phyloP scores from a whole-genome alignment of 768 basidiomycete genomes.

The Phylloporus sp. region DNA sequence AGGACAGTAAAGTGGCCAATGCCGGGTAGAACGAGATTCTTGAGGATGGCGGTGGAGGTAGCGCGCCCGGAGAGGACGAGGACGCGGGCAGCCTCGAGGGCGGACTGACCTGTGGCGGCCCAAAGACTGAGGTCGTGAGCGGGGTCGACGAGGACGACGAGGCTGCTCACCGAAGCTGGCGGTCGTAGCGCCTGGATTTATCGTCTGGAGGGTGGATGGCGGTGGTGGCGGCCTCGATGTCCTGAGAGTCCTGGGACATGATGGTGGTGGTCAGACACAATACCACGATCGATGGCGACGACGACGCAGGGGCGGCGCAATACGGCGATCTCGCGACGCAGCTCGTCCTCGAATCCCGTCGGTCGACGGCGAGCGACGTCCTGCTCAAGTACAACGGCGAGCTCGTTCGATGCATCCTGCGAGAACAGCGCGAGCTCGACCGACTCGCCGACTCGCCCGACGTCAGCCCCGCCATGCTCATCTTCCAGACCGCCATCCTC shows the following conservation, averaged over 20 bases:
- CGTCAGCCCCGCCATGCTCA: constrained; percentile 55
- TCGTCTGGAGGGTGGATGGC: constrained; percentile 58
- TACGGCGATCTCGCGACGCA: constrained; percentile 84
- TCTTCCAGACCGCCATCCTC: constrained; percentile 84
- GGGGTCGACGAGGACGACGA: background rate
- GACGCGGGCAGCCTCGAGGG: constrained; percentile 79
- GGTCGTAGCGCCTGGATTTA: constrained; percentile 90
- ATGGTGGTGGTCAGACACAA: constrained; percentile 2
- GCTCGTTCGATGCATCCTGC: constrained; percentile 78
- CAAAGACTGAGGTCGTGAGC: constrained; percentile 81
- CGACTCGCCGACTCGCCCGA: constrained; percentile 46
- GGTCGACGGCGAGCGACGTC: constrained; percentile 78
- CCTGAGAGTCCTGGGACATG: constrained; percentile 39
- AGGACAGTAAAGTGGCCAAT: constrained; percentile 94
- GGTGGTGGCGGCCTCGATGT: constrained; percentile 44
- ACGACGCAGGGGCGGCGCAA: too few relatives aligned
- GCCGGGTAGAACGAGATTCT: constrained; percentile 95
- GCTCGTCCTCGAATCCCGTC: constrained; percentile 79
- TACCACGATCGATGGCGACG: too few relatives aligned
- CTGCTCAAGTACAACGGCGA: constrained; percentile 90
- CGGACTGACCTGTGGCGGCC: constrained; percentile 88
- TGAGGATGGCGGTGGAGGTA: constrained; percentile 83
- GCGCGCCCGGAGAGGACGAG: constrained; percentile 78
- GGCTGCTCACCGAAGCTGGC: constrained; percentile 96
- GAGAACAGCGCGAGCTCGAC: constrained; percentile 90